Evolutionary conservation across 108 stramenopile species (phyloP).

Genomic region (Nitzschia sp.): DNA sequence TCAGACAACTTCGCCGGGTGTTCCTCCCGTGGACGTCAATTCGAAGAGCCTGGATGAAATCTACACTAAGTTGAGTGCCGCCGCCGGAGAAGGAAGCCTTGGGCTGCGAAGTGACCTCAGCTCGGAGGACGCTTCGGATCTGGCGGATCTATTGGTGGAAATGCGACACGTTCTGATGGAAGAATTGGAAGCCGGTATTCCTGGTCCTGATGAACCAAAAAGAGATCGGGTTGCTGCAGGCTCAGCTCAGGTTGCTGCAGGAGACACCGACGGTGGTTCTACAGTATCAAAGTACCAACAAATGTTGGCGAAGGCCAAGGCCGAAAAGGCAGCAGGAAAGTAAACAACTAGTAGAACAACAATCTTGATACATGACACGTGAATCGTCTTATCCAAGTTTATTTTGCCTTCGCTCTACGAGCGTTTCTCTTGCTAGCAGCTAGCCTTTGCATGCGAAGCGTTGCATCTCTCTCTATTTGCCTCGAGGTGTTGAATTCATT

Average conservation of each 20-base stretch:
- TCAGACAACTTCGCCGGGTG: conserved; percentile 4
- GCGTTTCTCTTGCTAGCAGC: conserved; percentile 46
- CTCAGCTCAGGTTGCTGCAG: background rate
- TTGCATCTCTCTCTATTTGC: conserved; percentile 44
- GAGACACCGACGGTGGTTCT: background rate
- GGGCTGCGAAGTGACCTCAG: conserved; percentile 60
- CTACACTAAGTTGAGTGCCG: conserved; percentile 53
- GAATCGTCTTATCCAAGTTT: too few species aligned
- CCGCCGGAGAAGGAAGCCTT: conserved; percentile 67
- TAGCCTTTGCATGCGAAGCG: conserved; percentile 50
- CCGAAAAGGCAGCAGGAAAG: conserved; percentile 22
- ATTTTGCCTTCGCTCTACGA: conserved; percentile 37
- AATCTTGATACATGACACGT: too few species aligned
- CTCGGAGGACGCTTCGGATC: conserved; percentile 43
- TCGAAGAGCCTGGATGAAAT: conserved; percentile 46
- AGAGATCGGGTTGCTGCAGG: too few species aligned
- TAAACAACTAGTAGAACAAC: background rate
- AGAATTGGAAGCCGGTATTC: conserved; percentile 59
- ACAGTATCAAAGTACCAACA: conserved; percentile 38
- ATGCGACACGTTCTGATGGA: conserved; percentile 76
- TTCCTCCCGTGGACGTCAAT: conserved; percentile 50
- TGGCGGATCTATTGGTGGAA: conserved; percentile 49
- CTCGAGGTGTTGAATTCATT: conserved; percentile 32
- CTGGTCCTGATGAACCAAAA: conserved; percentile 10
- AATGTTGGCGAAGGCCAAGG: conserved; percentile 57